Base-by-base conservation (phyloP, 108 stramenopile species). In the Fistulifera pelliculosa region DNA sequence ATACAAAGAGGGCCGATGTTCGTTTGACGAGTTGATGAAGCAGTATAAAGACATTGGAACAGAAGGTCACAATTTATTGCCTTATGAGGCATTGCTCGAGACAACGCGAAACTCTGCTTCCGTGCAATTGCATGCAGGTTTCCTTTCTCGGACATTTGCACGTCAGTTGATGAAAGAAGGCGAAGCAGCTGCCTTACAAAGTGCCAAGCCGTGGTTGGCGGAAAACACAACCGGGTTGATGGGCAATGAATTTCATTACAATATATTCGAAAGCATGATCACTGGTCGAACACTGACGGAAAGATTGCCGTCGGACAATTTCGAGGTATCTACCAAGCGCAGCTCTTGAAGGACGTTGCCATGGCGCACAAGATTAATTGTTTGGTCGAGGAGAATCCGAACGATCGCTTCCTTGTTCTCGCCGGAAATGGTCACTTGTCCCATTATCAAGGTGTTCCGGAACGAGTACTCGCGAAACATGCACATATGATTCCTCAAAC, bases 311-410 rank as follows among this genome's bases (percentile, higher is more conserved):
- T 54, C 60, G 6, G 75, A 72, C 52, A 67, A 55, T 76, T 76
- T 59, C 70, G 69, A 35, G 35, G 50, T 15, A 75, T 75, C 13
- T 75, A 69, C 49, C 70, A 74, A 51, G 84, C 84, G 1, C 84
- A 85, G 56, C 52, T 85, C 7, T 49, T 85, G 24, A 85, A 85
- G 61, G 84, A 85, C 66, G 71, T 69, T 41, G 72, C 77, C 47
- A 85, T 85, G 84, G 84, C 75, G 22, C 62, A 81, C 47, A 61
- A 54, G 27, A 53, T 81, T 18, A 27, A 52, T 52, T 7, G 12
- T 8, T 6, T 35, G 6, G 8, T 35, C 8, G 31, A 35, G 8
- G 24, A 22, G 12, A 19, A 62, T 13, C 22, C 42, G 15, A 43
- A 47, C 14, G 60, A 66, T 31, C 64, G 58, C 27, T 60, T 62